A percentile compares a stretch with the other conserved stretches of the same genome.
These are phyloP conservation scores for Paramecium sexaurelia DNA, from an alignment of 73 alveolate species.

Conservation along the genomic window DNA sequence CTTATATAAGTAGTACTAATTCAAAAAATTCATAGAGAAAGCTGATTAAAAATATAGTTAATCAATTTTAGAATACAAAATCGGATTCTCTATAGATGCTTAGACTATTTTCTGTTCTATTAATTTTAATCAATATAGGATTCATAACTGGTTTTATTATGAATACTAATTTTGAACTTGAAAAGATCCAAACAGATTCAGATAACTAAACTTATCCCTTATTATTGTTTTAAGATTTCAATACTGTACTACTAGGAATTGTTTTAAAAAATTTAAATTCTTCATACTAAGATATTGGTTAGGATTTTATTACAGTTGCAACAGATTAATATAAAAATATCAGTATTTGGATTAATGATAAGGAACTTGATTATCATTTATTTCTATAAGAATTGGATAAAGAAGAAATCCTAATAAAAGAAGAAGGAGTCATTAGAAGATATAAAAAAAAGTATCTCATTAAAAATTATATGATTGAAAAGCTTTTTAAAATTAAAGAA, in stretches of 20 bases:
- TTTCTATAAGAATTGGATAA: neutral
- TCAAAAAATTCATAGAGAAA: neutral
- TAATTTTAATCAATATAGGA: neutral
- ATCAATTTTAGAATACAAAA: neutral
- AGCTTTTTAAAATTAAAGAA: neutral
- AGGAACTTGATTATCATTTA: neutral
- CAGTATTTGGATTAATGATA: neutral
- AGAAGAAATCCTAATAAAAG: neutral
- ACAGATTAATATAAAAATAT: neutral
- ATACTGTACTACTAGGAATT: neutral
- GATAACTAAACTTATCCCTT: constrained; percentile 8
- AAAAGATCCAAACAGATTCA: neutral
- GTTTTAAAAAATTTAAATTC: neutral
- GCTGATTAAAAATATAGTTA: neutral
- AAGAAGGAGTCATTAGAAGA: neutral
- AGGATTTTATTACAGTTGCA: neutral
- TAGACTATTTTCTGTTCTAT: neutral
- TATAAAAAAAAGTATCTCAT: neutral
- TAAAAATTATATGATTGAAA: neutral
- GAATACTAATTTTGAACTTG: neutral
- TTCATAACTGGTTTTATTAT: neutral
- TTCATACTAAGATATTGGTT: neutral
- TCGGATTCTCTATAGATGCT: neutral
- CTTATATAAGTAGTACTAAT: neutral
- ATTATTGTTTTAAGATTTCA: neutral